Evolutionary conservation across 2,329 filamentous ascomycete species (phyloP), one percentile per base, ranked within the genome.

Genomic region (Exophiala oligosperma): DNA sequence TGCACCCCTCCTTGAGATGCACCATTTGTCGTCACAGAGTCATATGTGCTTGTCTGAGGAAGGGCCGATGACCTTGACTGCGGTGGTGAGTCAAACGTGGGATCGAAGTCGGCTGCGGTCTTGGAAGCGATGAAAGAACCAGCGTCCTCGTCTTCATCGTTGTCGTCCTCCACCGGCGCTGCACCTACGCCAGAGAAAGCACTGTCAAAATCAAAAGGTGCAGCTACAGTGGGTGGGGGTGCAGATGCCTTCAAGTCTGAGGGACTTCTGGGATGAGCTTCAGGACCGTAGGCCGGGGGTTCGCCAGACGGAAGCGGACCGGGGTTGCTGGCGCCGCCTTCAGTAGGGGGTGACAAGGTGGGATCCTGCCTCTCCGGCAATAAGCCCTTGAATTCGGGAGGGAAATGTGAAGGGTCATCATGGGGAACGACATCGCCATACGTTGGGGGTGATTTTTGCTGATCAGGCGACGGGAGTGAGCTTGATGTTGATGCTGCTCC

Each of bases 111-210:
- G 1, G 68, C 64, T 9, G 69, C 61, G 47, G 70, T 69, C 38
- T 61, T 52, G 55, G 73, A 74, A 23, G 69, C 66, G 6, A 66
- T 63, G 23, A 68, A 65, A 58, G 93, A 90, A 58, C 92, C 90
- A 1, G 83, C 86, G 24, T 73, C 70, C 23, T 77, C 73, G 26
- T 69, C 68, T 37, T 69, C 67, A 40, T 70, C 68, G 29, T 76
- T 75, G 4, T 72, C 73, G 61, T 78, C 76, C 56, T 73, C 73
- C 2, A 76, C 76, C 1, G 76, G 76, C 1, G 76, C 75, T 47
- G 77, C 68, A 46, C 77, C 70, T 23, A 79, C 65, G 23, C 73
- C 74, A 23, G 75, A 74, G 63, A 79, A 79, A 12, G 75, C 76
- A 26, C 75, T 76, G 47, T 79, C 77, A 54, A 79, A 79, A 58